Evolutionary conservation across 2,329 filamentous ascomycete genomes (phyloP).

Genomic region (Penicillium nordicum): DNA sequence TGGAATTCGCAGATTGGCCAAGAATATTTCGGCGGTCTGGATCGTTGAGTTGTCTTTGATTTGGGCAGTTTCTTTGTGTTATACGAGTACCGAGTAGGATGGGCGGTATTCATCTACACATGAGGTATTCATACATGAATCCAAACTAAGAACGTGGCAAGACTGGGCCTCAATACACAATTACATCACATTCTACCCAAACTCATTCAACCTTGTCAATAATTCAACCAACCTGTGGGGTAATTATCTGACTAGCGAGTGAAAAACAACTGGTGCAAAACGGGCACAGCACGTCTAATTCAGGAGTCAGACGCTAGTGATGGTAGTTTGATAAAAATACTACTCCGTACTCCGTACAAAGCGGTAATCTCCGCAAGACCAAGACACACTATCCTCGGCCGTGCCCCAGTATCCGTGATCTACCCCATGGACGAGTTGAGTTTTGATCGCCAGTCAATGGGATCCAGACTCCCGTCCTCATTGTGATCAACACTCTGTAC

Average conservation of each 20-base stretch:
- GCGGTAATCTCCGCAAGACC: slow-evolving; percentile 4
- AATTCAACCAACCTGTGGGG: background rate
- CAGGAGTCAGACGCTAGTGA: background rate
- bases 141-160: background rate
- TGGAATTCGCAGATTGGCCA: slow-evolving; percentile 7
- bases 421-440: slow-evolving; percentile 1
- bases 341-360: background rate
- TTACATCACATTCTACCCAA: background rate
- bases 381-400: background rate
- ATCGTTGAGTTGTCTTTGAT: slow-evolving; percentile 5
- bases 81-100: background rate
- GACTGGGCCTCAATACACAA: background rate
- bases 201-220: background rate
- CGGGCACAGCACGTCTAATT: background rate
- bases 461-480: background rate
- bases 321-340: background rate
- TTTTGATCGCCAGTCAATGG: background rate
- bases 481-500: background rate
- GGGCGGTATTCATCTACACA: background rate
- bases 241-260: background rate
- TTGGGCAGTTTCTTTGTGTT: background rate
- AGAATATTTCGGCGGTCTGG: slow-evolving; percentile 13
- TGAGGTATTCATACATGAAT: background rate
- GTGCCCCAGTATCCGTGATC: background rate
- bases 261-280: background rate